Evolutionary conservation across 2,329 filamentous ascomycete species (phyloP).

Genomic region (Iodosphaeria phyllophila): DNA sequence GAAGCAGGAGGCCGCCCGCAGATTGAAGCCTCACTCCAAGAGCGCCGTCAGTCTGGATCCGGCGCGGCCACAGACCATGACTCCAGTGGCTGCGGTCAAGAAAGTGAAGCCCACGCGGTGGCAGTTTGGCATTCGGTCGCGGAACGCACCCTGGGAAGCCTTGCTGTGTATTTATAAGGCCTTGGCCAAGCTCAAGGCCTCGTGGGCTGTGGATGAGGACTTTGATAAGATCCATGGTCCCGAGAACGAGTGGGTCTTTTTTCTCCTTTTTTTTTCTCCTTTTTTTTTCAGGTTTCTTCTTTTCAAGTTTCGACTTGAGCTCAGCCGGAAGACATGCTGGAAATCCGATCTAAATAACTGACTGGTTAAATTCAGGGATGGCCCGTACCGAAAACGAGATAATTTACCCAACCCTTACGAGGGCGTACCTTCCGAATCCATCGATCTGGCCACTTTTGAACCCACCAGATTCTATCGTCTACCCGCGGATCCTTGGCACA

Average conservation of each 20-base stretch:
- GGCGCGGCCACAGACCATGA: slow-evolving; percentile 42
- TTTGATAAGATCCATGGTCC: slow-evolving; percentile 28
- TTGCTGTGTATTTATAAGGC: slow-evolving; percentile 92
- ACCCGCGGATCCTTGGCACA: slow-evolving; percentile 90
- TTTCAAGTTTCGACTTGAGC: too few species aligned
- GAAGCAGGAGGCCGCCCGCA: slow-evolving; percentile 61
- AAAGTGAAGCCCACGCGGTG: slow-evolving; percentile 72
- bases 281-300: slow-evolving; percentile 2
- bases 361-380: too few species aligned
- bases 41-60: slow-evolving; percentile 52
- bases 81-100: slow-evolving; percentile 41
- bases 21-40: slow-evolving; percentile 70
- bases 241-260: slow-evolving; percentile 17
- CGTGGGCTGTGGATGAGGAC: slow-evolving; percentile 59
- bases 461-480: slow-evolving; percentile 53
- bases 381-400: too few species aligned
- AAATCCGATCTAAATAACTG: too few species aligned
- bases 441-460: slow-evolving; percentile 22
- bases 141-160: slow-evolving; percentile 86
- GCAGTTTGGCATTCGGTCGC: slow-evolving; percentile 94
- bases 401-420: slow-evolving; percentile 12
- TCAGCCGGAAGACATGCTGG: too few species aligned
- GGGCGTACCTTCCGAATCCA: slow-evolving; percentile 10
- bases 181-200: slow-evolving; percentile 67
- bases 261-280: neutral